Percentiles rank a stretch among this genome's conserved stretches.
These are phyloP conservation scores for Ganoderma lucidum DNA, from an alignment of 1,284 basidiomycete species.

Conservation along the genomic window DNA sequence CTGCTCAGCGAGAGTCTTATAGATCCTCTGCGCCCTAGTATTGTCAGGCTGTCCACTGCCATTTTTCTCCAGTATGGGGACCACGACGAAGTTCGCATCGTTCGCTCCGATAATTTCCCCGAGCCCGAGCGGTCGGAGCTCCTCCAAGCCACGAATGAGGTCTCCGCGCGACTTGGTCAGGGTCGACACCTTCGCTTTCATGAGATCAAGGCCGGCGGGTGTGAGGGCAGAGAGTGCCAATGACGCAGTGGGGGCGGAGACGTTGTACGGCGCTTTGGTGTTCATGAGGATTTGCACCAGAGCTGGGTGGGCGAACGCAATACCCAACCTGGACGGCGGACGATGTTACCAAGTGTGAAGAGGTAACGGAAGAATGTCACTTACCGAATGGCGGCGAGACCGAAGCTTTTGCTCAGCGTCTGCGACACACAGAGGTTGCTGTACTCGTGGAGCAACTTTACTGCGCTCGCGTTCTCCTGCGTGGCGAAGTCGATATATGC, in stretches of 20 bases:
- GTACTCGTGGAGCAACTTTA: constrained; percentile 79
- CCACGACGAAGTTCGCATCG: constrained; percentile 93
- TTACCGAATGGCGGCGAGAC: constrained; percentile 93
- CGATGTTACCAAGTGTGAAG: not conserved
- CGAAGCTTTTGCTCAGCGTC: constrained; percentile 96
- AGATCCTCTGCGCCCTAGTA: constrained; percentile 71
- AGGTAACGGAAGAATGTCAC: not conserved
- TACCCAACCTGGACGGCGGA: constrained; percentile 74
- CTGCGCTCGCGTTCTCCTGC: constrained; percentile 69
- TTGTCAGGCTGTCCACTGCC: constrained; percentile 68
- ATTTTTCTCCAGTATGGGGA: constrained; percentile 73
- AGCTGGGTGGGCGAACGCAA: constrained; percentile 89
- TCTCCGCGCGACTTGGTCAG: constrained; percentile 67
- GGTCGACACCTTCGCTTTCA: constrained; percentile 71
- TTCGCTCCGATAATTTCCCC: constrained; percentile 83
- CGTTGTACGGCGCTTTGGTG: constrained; percentile 98
- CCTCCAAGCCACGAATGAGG: constrained; percentile 60
- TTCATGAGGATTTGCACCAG: constrained; percentile 94
- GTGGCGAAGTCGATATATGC: constrained; percentile 95
- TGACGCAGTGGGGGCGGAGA: constrained; percentile 89
- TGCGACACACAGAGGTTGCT: constrained; percentile 94
- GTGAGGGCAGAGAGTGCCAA: constrained; percentile 83
- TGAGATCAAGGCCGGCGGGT: constrained; percentile 65
- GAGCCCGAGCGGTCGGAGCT: constrained; percentile 62
- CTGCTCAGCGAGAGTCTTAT: constrained; percentile 87